Evolutionary conservation across 2,329 filamentous ascomycete species (phyloP).

Genomic region (Fusarium papillatum): DNA sequence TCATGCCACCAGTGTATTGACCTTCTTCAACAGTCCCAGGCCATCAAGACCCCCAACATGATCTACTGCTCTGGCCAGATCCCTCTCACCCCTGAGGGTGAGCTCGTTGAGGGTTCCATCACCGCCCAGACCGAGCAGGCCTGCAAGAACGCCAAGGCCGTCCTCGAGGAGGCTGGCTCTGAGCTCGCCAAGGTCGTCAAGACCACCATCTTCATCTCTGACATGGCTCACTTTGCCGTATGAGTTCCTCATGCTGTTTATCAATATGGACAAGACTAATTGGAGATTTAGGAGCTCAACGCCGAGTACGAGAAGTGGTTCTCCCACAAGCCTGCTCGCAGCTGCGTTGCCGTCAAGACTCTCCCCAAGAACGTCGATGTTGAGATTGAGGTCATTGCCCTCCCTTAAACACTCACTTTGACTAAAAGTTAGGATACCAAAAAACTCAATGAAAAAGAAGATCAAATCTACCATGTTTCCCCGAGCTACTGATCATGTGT

Average conservation of each 20-base stretch:
- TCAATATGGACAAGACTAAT: neutral
- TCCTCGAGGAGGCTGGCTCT: slow-evolving; percentile 86
- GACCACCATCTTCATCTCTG: slow-evolving; percentile 90
- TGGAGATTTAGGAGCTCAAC: slow-evolving; percentile 76
- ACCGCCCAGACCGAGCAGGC: slow-evolving; percentile 73
- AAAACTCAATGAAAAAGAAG: slow-evolving; percentile 6
- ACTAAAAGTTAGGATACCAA: slow-evolving; percentile 1
- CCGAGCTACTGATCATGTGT: neutral
- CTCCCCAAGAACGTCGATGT: slow-evolving; percentile 89
- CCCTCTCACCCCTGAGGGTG: slow-evolving; percentile 71
- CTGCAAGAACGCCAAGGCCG: slow-evolving; percentile 85
- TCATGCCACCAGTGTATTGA: slow-evolving; percentile 24
- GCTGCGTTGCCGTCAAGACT: slow-evolving; percentile 91
- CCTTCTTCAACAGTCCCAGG: slow-evolving; percentile 66
- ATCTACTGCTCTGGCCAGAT: slow-evolving; percentile 82
- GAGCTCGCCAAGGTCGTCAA: slow-evolving; percentile 87
- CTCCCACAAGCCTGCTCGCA: slow-evolving; percentile 86
- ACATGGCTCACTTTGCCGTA: slow-evolving; percentile 89
- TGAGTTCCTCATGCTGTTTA: slow-evolving; percentile 34
- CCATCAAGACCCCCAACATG: slow-evolving; percentile 74
- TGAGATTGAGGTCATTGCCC: slow-evolving; percentile 91
- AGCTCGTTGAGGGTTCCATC: slow-evolving; percentile 70
- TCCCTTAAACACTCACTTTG: slow-evolving; percentile 59
- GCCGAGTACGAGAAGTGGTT: slow-evolving; percentile 88
- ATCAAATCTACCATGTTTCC: neutral